Evolutionary conservation across 176 grass and related monocot species (phyloP), one percentile per base, ranked within the genome.

Genomic region (Elaeis guineensis): DNA sequence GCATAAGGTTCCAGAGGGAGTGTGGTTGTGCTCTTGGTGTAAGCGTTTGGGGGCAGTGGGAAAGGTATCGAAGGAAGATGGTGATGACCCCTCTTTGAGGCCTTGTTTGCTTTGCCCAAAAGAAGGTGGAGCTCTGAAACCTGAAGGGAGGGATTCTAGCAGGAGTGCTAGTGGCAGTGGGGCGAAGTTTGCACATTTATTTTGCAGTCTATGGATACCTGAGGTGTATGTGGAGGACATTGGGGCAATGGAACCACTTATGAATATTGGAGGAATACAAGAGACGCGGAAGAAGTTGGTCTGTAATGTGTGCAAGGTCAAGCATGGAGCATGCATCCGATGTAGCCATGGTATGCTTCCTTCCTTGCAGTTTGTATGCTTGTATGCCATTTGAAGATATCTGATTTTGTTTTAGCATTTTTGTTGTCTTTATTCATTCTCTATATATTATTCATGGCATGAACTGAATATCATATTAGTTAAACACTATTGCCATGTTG

Each of bases 321-420:
- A 98, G 79, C 79, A 89, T 69, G 94, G 94, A 65, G 88, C 79
- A 68, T 98, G 94, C 60, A 25, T 98, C 53, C 84, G 94, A 49
- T 98, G 94, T 66, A 98, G 88, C 75, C 94, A 98, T 85, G 94
- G 94, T 98, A 89, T 81, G 70, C 51, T 55, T 79, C 66, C 19
- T 19, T 7, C 14, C 18, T 56, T 56, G 54, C 14, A 23, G 35
- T 44, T 44, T 14, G 11, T 44, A 44, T 44, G 11, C 14, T 44
- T 44, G 35, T 44, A 12, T 3, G 35, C 35, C 9, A 44, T 12
- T 44, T 44, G 35, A 44, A 44, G 35, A 44, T 44, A 12, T 44
- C 11, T 12, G 8, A 44, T 44, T 44, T 44, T 44, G 35, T 44
- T 44, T 44, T 12, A 44, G 35, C 1, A 44, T 44, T 44, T 35